Percentiles rank a stretch among this genome's conserved stretches.
Evolutionary conservation across 2,329 filamentous ascomycete species (phyloP).

Genomic region (Aspergillus aculeatinus): DNA sequence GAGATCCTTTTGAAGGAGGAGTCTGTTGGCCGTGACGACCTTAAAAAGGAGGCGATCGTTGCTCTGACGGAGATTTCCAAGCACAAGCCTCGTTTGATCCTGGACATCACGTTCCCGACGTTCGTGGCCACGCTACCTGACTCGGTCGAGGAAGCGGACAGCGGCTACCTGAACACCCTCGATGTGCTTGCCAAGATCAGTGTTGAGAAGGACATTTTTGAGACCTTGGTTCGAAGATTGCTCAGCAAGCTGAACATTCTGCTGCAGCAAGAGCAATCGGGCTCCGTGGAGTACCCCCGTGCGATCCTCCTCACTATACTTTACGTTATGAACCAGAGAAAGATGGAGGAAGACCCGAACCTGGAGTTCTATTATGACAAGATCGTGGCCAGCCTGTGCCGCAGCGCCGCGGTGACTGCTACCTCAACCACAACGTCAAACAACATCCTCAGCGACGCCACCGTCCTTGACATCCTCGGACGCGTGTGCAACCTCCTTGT

Average conservation of each 20-base stretch:
- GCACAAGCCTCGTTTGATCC: conserved; percentile 61
- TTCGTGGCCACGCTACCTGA: conserved; percentile 66
- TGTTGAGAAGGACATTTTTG: conserved; percentile 61
- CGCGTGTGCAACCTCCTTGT: conserved; percentile 61
- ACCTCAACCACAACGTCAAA: conserved; percentile 32
- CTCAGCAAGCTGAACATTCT: conserved; percentile 63
- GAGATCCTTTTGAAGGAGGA: conserved; percentile 62
- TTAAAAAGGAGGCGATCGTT: conserved; percentile 59
- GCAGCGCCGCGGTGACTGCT: conserved; percentile 39
- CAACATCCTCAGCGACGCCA: conserved; percentile 49
- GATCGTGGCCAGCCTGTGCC: conserved; percentile 48
- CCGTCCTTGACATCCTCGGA: conserved; percentile 59
- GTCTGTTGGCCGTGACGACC: conserved; percentile 54
- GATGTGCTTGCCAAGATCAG: conserved; percentile 66
- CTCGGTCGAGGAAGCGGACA: conserved; percentile 47
- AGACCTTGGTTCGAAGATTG: conserved; percentile 61
- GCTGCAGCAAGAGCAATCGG: conserved; percentile 48
- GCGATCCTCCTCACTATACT: conserved; percentile 62
- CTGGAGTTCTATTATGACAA: conserved; percentile 51
- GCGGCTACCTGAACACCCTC: conserved; percentile 55
- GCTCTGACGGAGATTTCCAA: conserved; percentile 62
- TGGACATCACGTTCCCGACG: conserved; percentile 64
- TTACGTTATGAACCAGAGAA: conserved; percentile 59
- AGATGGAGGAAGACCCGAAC: conserved; percentile 43
- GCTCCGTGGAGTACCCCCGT: conserved; percentile 55